phyloP scores from a whole-genome alignment of 805 yeast genomes.

The Candida manassasensis region DNA sequence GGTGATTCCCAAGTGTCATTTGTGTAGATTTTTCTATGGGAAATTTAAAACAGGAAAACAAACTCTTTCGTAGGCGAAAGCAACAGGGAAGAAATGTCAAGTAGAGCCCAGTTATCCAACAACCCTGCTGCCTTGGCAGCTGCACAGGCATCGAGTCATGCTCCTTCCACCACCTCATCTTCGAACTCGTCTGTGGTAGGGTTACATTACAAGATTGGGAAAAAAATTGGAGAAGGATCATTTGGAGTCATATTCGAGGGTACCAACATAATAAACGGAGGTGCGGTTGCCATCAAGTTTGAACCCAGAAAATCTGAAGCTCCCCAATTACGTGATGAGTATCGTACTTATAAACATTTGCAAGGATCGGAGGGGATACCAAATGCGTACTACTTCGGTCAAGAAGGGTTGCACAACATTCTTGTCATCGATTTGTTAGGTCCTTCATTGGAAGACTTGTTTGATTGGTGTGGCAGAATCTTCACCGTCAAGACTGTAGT shows the following conservation, averaged over 20 bases:
- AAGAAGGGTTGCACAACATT: conserved; percentile 77
- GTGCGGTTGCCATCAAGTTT: conserved; percentile 71
- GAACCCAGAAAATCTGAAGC: conserved; percentile 80
- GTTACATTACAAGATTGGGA: conserved; percentile 72
- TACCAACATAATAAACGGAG: conserved; percentile 60
- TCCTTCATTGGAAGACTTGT: conserved; percentile 76
- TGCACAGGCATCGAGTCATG: conserved; percentile 30
- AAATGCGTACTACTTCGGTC: conserved; percentile 80
- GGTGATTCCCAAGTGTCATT: neutral
- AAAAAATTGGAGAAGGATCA: conserved; percentile 84
- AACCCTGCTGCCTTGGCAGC: conserved; percentile 39
- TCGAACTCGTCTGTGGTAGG: conserved; percentile 45
- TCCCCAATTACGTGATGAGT: conserved; percentile 79
- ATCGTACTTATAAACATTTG: conserved; percentile 68
- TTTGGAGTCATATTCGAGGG: conserved; percentile 86
- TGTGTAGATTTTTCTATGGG: conserved; percentile 2
- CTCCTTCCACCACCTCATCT: conserved; percentile 11
- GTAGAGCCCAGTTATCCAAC: conserved; percentile 23
- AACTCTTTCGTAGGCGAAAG: neutral
- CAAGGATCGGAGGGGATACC: conserved; percentile 72
- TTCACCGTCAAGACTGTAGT: conserved; percentile 70
- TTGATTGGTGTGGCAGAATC: conserved; percentile 83
- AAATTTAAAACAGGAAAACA: neutral
- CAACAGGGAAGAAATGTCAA: conserved; percentile 14
- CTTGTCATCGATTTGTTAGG: conserved; percentile 73